Base-by-base conservation (phyloP, 108 stramenopile species). In the Skeletonema potamos region DNA sequence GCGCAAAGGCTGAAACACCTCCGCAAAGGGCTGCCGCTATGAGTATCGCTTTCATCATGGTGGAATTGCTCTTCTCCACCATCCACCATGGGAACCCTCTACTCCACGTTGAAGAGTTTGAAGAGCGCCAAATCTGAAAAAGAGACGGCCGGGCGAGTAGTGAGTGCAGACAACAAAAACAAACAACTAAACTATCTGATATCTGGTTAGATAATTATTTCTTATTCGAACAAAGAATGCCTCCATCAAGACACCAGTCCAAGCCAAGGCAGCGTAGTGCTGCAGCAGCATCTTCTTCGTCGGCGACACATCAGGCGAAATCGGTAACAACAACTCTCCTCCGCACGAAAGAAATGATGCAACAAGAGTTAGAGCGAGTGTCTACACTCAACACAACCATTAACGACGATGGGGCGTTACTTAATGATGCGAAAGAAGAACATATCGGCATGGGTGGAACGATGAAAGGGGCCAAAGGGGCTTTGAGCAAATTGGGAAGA, bases 371-470 rank as follows among this genome's bases (percentile, higher is more conserved):
- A 34, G 70, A 70, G 2, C 70, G 77, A 26, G 70, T 67, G 11
- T 29, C 77, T 6, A 24, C 46, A 6, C 70, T 78, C 60, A 57
- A 64, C 46, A 51, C 70, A 17, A 67, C 70, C 22, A 78, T 78
- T 15, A 17, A 66, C 34, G 65, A 78, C 55, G 77, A 78, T 39
- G 77, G 77, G 1, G 66, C 60, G 1, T 30, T 78, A 17, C 62
- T 78, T 1, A 4, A 29, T 27, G 44, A 65, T 37, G 70, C 77
- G 17, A 66, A 55, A 22, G 58, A 62, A 29, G 66, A 78, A 27
- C 77, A 78, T 44, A 58, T 62, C 11, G 77, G 77, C 2, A 72
- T 78, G 77, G 77, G 77, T 4, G 77, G 77, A 7, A 78, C 70
- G 29, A 78, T 78, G 77, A 71, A 62, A 39, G 77, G 77, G 9